Evolutionary conservation across 805 yeast genomes (phyloP).

Genomic region (Candida glaebosa): DNA sequence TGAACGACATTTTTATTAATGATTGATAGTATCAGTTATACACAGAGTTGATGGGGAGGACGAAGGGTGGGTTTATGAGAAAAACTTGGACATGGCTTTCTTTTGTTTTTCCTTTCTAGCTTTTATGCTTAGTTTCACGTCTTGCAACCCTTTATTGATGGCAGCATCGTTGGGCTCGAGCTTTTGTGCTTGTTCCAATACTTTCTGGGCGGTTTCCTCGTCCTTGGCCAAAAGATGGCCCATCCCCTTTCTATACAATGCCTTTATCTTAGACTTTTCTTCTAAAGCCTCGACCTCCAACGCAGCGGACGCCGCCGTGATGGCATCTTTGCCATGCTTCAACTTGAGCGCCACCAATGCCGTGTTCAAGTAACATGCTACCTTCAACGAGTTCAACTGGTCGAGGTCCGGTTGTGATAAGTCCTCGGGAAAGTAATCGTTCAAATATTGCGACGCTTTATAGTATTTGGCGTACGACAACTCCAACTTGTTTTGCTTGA

Average conservation of each 20-base stretch:
- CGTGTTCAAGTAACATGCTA: slow-evolving; percentile 66
- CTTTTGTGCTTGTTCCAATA: slow-evolving; percentile 61
- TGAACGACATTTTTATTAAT: too few relatives aligned
- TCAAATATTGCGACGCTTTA: slow-evolving; percentile 68
- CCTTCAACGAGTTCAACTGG: slow-evolving; percentile 50
- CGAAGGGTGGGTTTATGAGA: slow-evolving; percentile 29
- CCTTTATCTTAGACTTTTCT: slow-evolving; percentile 75
- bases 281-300: slow-evolving; percentile 57
- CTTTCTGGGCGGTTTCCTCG: slow-evolving; percentile 64
- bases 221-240: slow-evolving; percentile 64
- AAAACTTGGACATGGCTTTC: slow-evolving; percentile 72
- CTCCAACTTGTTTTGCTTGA: slow-evolving; percentile 59
- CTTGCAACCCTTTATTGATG: slow-evolving; percentile 59
- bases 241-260: slow-evolving; percentile 78
- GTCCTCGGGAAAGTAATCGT: slow-evolving; percentile 72
- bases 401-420: slow-evolving; percentile 52
- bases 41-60: too few relatives aligned
- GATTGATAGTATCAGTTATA: too few relatives aligned
- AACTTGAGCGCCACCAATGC: slow-evolving; percentile 71
- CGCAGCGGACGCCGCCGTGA: slow-evolving; percentile 63
- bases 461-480: slow-evolving; percentile 64
- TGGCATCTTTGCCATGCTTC: slow-evolving; percentile 49
- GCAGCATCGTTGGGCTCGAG: slow-evolving; percentile 71
- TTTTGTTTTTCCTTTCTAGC: slow-evolving; percentile 64
- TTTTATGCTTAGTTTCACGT: slow-evolving; percentile 51